A percentile compares a stretch with the other conserved stretches of the same genome.
Evolutionary conservation across 1,284 basidiomycete genomes (phyloP).

Genomic region (Cryptococcus sp.): DNA sequence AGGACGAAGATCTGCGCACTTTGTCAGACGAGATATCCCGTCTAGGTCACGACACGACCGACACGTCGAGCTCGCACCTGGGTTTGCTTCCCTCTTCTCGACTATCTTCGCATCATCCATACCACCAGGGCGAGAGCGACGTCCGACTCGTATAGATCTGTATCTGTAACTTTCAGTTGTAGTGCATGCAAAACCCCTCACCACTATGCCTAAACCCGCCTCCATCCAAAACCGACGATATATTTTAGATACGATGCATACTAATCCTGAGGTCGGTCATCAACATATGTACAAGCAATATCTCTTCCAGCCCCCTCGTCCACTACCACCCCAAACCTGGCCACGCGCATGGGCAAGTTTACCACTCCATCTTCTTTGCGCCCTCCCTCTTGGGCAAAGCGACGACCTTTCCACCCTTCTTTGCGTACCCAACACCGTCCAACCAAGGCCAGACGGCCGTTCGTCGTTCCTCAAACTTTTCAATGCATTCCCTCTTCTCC

Average conservation of each 20-base stretch:
- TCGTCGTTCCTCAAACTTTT: constrained; percentile 68
- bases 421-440: constrained; percentile 79
- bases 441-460: constrained; percentile 83
- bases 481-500: constrained; percentile 64
- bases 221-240: too few relatives aligned
- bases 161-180: background rate
- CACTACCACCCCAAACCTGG: background rate
- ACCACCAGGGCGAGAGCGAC: background rate
- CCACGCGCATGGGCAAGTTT: constrained; percentile 24
- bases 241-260: too few relatives aligned
- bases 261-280: background rate
- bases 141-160: background rate
- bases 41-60: background rate
- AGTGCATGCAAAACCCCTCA: background rate
- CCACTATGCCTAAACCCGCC: too few relatives aligned
- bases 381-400: constrained; percentile 45
- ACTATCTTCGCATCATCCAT: background rate
- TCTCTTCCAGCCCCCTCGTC: background rate
- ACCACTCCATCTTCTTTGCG: constrained; percentile 67
- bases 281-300: background rate
- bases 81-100: background rate
- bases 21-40: background rate
- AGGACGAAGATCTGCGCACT: background rate
- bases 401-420: constrained; percentile 56
- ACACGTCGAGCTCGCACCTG: background rate